Percentiles rank a stretch among this genome's conserved stretches.
These are phyloP conservation scores for Penicillium sp. DNA, from an alignment of 2,329 filamentous ascomycete genomes.

Conservation along the genomic window DNA sequence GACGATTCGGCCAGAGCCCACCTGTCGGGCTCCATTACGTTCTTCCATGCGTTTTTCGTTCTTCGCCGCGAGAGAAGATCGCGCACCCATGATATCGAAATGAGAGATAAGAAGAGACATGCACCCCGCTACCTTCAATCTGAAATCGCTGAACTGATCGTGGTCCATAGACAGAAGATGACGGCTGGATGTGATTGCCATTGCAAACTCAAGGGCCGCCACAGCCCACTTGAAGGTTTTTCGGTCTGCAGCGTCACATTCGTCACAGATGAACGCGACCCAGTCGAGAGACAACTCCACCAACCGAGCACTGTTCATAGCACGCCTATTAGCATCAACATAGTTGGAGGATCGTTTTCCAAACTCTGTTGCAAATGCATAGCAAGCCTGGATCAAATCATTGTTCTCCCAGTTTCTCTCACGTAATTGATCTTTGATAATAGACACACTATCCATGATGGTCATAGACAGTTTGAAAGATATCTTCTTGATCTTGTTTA, in stretches of 20 bases:
- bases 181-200: conserved; percentile 92
- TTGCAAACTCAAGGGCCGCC: conserved; percentile 89
- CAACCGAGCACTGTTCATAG: conserved; percentile 96
- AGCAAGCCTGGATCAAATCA: conserved; percentile 95
- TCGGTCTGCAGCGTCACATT: conserved; percentile 88
- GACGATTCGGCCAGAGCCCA: conserved; percentile 71
- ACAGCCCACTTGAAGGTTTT: conserved; percentile 98
- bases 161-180: conserved; percentile 91
- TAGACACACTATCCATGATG: conserved; percentile 98
- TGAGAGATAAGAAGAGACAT: conserved; percentile 98
- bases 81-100: conserved; percentile 98
- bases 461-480: conserved; percentile 95
- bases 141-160: conserved; percentile 77
- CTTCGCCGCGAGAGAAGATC: conserved; percentile 88
- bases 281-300: conserved; percentile 92
- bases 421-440: conserved; percentile 77
- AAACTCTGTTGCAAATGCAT: conserved; percentile 98
- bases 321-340: conserved; percentile 91
- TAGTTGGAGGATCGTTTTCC: conserved; percentile 91
- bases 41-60: conserved; percentile 86
- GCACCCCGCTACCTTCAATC: conserved; percentile 88
- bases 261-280: conserved; percentile 97
- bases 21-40: conserved; percentile 69
- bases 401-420: conserved; percentile 76
- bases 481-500: conserved; percentile 93